Conservation (phyloP, 2,329 filamentous ascomycete species). For the Shiraia bambusicola region DNA sequence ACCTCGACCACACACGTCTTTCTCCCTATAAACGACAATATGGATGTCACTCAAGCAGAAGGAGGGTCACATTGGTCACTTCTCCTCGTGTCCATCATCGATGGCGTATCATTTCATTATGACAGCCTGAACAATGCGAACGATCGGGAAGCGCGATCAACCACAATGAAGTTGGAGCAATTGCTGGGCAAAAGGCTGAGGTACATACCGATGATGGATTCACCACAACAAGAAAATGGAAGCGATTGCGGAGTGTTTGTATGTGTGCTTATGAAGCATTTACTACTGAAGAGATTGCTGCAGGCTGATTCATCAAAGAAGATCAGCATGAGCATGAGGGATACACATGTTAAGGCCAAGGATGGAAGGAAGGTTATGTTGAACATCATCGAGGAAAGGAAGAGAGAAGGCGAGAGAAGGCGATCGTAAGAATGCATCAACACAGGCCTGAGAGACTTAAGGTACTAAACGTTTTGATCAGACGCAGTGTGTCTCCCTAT, state of each 20-base stretch:
- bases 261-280: slow-evolving; percentile 89
- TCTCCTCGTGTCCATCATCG: slow-evolving; percentile 82
- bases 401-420: slow-evolving; percentile 83
- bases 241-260: slow-evolving; percentile 96
- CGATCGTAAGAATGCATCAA: slow-evolving; percentile 63
- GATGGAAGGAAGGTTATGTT: slow-evolving; percentile 88
- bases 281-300: slow-evolving; percentile 82
- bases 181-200: slow-evolving; percentile 68
- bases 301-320: slow-evolving; percentile 78
- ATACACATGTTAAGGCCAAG: slow-evolving; percentile 77
- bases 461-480: slow-evolving; percentile 9
- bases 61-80: slow-evolving; percentile 94
- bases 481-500: slow-evolving; percentile 40
- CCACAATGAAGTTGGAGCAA: slow-evolving; percentile 67
- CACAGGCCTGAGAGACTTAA: not conserved
- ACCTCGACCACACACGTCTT: slow-evolving; percentile 84
- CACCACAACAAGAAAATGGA: slow-evolving; percentile 86
- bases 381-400: slow-evolving; percentile 80
- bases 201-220: slow-evolving; percentile 81
- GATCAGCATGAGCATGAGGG: slow-evolving; percentile 90
- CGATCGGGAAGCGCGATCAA: slow-evolving; percentile 68
- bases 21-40: slow-evolving; percentile 90
- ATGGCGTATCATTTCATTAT: slow-evolving; percentile 94
- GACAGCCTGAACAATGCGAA: slow-evolving; percentile 82
- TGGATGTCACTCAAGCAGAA: slow-evolving; percentile 76